Base-by-base conservation (phyloP, 106 monocot genomes). In the Narthecium ossifragum region DNA sequence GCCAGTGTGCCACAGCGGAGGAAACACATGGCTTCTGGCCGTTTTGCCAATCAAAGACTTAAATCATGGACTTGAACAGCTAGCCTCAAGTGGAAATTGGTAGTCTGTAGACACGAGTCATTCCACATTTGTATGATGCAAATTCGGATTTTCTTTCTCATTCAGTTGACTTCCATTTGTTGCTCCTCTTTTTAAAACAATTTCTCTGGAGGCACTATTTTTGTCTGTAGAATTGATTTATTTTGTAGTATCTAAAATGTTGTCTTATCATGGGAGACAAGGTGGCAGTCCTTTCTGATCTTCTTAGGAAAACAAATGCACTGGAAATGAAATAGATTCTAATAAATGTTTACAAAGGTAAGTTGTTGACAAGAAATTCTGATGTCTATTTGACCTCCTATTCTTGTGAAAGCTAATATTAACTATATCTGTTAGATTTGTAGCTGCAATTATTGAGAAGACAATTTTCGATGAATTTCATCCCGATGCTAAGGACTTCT, bases 401-500 rank as follows among this genome's bases (percentile, higher is more conserved):
- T n/a, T n/a, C n/a, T n/a, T n/a, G n/a, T n/a, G n/a, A n/a, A n/a
- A n/a, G n/a, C 12, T 21, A 29, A 41, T 11, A 23, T 25, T 32
- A 10, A 46, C 59, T 14, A 46, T 63, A n/a, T 39, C 54, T 68
- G 31, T 55, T 91, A 91, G 91, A 73, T 66, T 98, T 30, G 91
- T 91, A 70, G 56, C 91, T 66, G 98, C 87, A 53, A 79, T 91
- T 32, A 91, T 86, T 69, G 98, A 91, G 57, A 98, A 78, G 60
- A 98, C 84, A 59, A 75, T 98, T 63, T 98, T 98, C 57, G 72
- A 91, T 64, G 98, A 98, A 68, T 98, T 98, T 46, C 98, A 98
- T 73, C 87, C 98, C 33, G 98, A 91, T 79, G 98, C 98, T 45
- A 87, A 98, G 79, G 98, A 98, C 61, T 75, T 98, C 47, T 98